Base-by-base conservation (phyloP, 1,284 basidiomycete species). In the Schizophyllum commune region DNA sequence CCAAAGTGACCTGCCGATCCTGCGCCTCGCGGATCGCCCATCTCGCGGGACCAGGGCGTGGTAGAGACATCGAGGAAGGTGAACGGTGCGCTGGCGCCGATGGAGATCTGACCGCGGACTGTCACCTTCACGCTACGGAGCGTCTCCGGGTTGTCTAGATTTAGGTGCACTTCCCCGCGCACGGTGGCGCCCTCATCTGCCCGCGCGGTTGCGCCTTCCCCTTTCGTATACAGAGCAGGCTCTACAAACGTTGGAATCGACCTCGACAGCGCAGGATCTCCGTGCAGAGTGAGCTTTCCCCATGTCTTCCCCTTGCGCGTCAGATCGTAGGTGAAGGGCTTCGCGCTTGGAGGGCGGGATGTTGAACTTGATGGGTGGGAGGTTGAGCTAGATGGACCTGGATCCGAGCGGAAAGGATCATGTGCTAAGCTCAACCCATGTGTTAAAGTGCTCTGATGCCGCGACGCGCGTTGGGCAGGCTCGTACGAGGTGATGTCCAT, bases 141-240 rank as follows among this genome's bases (percentile, higher is more conserved):
- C 17, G 65, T 57, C 52, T 69, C 65, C 15, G 56, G 27, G 9
- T 59, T 61, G 22, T 61, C 58, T 60, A 71, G 63, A 34, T 63
- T 64, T 33, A 75, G 65, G 15, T 66, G 66, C 32, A 74, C 69
- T 57, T 66, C 67, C 11, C 73, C 73, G 34, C 66, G 65, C 5
- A 73, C 58, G 8, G 65, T 61, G 17, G 64, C 58, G 47, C 68
- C 69, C 60, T 71, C 68, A 39, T 13, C 7, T n/a, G n/a, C n/a
- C n/a, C n/a, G n/a, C n/a, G n/a, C n/a, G n/a, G n/a, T n/a, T 39
- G 34, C 13, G 34, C 34, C 34, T 6, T 13, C 34, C 34, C 34
- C 34, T 39, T 39, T 39, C 34, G 34, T 13, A 39, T 39, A 13
- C 34, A 39, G 6, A 13, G 34, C 6, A 2, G 39, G 39, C 39